Evolutionary conservation across 306 rosid species (phyloP), one percentile per base, ranked within the genome.

Genomic region (Fragaria nilgerrensis): DNA sequence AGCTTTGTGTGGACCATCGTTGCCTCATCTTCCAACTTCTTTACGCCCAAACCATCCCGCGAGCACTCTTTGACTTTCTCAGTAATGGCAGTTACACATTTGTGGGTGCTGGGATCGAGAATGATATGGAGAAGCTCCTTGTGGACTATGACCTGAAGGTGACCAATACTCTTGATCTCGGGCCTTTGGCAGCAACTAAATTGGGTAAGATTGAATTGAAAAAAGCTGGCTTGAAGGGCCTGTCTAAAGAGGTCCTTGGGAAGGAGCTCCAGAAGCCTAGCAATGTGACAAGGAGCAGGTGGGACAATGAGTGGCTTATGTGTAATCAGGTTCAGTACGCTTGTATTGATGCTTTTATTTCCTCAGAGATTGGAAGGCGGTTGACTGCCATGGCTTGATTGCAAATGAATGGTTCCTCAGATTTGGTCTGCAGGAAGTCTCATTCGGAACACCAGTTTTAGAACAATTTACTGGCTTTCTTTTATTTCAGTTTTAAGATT

Each of bases 301-400:
- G 91, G 89, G 89, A 88, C 67, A 71, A n/a, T 64, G 71, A 63
- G n/a, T 83, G 84, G 86, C 91, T 85, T 0, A 70, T 41, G 63
- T 61, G 1, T 10, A 70, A 29, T 61, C 91, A 88, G 87, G 78
- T 88, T 2, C 84, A 65, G 74, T 88, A 88, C 69, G 91, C 91
- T 52, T 83, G 85, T 36, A 7, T 85, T 53, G 91, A 88, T 74
- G 91, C 91, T 15, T 88, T 83, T 39, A 14, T 83, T 23, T 83
- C 91, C 29, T 88, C 47, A 52, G 82, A 81, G 84, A 81, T 88
- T 61, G 89, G 81, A 1, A 77, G 50, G 84, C 10, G 14, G 2
- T 77, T 81, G 66, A 50, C 65, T 53, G 61, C 68, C 20, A 39
- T 39, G 14, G 70, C 70, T 65, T 65, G 70, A 65, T 65, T 65